Evolutionary conservation across 495 filamentous ascomycete genomes (phyloP).

Genomic region (Lophiotrema nucula): DNA sequence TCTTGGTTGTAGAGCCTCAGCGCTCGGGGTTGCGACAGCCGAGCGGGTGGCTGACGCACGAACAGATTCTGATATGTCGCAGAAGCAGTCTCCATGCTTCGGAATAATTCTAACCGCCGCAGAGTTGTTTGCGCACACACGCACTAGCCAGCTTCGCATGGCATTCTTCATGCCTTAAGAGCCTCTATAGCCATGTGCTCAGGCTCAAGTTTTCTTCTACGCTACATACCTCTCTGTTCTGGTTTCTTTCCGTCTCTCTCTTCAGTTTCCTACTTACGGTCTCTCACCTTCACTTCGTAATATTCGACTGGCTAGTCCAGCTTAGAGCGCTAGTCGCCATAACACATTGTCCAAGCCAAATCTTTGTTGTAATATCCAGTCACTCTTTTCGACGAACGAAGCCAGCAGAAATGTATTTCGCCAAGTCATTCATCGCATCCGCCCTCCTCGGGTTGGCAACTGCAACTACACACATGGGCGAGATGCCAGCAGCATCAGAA

Average conservation of each 20-base stretch:
- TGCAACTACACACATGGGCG: constrained; percentile 15
- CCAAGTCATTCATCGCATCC: constrained; percentile 22
- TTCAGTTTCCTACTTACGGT: constrained; percentile 27
- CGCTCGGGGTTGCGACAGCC: constrained; percentile 19
- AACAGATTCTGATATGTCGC: constrained; percentile 36
- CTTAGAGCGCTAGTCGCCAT: constrained; percentile 36
- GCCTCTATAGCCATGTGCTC: constrained; percentile 25
- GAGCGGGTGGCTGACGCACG: constrained; percentile 33
- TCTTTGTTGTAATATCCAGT: constrained; percentile 24
- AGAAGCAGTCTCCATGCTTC: constrained; percentile 28
- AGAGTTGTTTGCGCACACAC: constrained; percentile 14
- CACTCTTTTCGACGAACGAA: constrained; percentile 26
- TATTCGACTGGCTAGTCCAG: constrained; percentile 36
- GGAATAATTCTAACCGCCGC: constrained; percentile 22
- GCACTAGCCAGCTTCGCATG: constrained; percentile 26
- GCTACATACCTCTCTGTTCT: constrained; percentile 17
- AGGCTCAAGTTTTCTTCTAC: constrained; percentile 20
- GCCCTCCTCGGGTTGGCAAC: constrained; percentile 22
- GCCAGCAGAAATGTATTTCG: constrained; percentile 32
- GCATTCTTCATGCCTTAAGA: constrained; percentile 37
- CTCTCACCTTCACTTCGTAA: constrained; percentile 36
- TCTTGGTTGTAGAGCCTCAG: constrained; percentile 2
- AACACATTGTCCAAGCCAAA: constrained; percentile 7
- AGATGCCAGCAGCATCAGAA: constrained; percentile 1
- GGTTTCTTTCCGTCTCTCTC: constrained; percentile 30